Evolutionary conservation across 2,329 filamentous ascomycete species (phyloP), one percentile per base, ranked within the genome.

Genomic region (Fusarium oxysporum): DNA sequence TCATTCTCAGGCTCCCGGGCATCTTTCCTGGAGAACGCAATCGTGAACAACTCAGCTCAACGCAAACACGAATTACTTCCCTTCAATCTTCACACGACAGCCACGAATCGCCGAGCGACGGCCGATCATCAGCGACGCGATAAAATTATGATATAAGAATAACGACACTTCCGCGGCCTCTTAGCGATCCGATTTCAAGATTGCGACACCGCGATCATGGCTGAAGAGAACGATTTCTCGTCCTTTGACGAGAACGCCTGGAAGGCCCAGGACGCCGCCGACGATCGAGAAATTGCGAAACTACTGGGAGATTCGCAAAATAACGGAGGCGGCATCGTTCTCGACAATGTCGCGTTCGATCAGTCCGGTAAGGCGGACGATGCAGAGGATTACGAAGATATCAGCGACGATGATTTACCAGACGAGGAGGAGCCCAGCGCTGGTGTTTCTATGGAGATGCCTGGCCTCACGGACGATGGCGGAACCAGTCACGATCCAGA

Each of bases 381-480:
- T 83, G 96, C 96, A 44, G 85, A 96, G 70, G 96, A 99, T 79
- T 99, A 87, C 77, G 94, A 93, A 79, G 94, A 97, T 78, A 95
- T 98, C 70, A 92, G 92, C 73, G 96, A 98, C 80, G 95, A 97
- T 79, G 95, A 98, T 71, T 87, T 97, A 12, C 92, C 94, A 16
- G 94, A 96, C 11, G 94, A 96, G 71, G 94, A 96, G 72, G 88
- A 91, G 62, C 82, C 81, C 33, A 82, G 81, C 16, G 81, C 79
- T 9, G 81, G 79, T 57, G 78, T 80, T 21, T 86, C 84, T 19
- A 80, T 83, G 51, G 86, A 89, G 62, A 79, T 86, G n/a, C 87
- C 88, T 1, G 86, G 84, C 16, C 78, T 90, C 33, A 89, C 86
- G 4, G 89, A 92, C 70, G 89, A 92, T 76, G 87, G 87, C 48